Evolutionary conservation across 2,329 filamentous ascomycete genomes (phyloP).

Genomic region (Parastagonospora avenae): DNA sequence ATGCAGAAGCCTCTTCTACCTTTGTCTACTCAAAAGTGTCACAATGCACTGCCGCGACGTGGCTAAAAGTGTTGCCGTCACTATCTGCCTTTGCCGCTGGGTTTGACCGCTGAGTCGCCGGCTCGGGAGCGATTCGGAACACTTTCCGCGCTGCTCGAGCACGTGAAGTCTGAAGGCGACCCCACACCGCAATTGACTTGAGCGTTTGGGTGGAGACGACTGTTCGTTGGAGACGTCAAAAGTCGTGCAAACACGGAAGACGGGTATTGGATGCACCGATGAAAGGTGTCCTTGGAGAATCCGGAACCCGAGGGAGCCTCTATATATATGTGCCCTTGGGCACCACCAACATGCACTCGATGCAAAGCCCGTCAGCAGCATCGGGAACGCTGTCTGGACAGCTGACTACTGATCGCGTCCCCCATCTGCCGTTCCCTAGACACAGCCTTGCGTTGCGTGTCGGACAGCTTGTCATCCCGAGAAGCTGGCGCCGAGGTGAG

Average conservation of each 20-base stretch:
- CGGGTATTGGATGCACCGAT: no score
- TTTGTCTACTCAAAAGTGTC: background rate
- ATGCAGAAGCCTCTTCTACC: background rate
- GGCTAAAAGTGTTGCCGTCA: conserved; percentile 34
- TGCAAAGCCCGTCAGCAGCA: background rate
- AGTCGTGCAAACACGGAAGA: no score
- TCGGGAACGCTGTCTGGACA: background rate
- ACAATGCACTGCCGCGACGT: conserved; percentile 3
- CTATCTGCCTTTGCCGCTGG: conserved; percentile 11
- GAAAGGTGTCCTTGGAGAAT: no score
- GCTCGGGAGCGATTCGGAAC: conserved; percentile 8
- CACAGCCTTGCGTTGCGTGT: background rate
- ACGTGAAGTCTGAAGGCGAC: background rate
- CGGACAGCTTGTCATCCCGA: background rate
- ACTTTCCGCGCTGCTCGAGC: conserved; percentile 5
- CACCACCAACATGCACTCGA: background rate
- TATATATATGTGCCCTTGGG: background rate
- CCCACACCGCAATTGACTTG: background rate
- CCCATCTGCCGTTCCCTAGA: background rate
- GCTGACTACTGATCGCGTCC: background rate
- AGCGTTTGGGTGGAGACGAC: background rate
- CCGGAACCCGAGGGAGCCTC: no score
- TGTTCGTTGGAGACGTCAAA: background rate
- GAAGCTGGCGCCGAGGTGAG: background rate
- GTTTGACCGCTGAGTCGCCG: conserved; percentile 2